These are phyloP conservation scores for Leonotis leonurus DNA, from an alignment of 257 asterid species.

Conservation along the genomic window DNA sequence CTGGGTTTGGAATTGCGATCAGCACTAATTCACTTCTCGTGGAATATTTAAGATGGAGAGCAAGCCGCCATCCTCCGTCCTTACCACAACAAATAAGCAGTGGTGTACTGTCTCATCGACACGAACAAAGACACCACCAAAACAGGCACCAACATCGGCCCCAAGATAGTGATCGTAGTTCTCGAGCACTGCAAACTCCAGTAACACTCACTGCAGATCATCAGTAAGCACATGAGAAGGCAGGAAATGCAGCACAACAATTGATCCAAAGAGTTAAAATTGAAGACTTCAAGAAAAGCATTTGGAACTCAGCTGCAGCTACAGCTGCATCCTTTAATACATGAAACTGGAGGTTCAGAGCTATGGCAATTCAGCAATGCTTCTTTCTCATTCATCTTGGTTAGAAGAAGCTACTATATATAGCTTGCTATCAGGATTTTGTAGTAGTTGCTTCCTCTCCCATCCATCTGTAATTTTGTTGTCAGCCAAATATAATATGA, in stretches of 20 bases:
- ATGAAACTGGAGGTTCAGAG: background rate
- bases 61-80: constrained; percentile 40
- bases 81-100: constrained; percentile 25
- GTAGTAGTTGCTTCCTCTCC: background rate
- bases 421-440: background rate
- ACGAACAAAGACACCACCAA: constrained; percentile 27
- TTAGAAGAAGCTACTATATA: background rate
- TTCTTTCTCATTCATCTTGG: background rate
- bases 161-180: constrained; percentile 8
- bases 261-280: background rate
- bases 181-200: constrained; percentile 27
- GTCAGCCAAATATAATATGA: background rate
- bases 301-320: background rate
- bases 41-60: constrained; percentile 88
- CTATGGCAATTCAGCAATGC: background rate
- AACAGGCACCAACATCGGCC: constrained; percentile 22
- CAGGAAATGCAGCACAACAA: constrained; percentile 28
- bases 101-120: background rate
- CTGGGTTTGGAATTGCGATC: constrained; percentile 90
- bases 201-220: constrained; percentile 7
- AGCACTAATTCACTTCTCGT: constrained; percentile 87
- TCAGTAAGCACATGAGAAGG: constrained; percentile 24
- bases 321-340: too few species aligned
- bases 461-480: background rate
- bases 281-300: background rate